A percentile compares a stretch with the other conserved stretches of the same genome.
phyloP scores from a whole-genome alignment of 192 early-diverging fungal genomes.

The Coemansia sp. region DNA sequence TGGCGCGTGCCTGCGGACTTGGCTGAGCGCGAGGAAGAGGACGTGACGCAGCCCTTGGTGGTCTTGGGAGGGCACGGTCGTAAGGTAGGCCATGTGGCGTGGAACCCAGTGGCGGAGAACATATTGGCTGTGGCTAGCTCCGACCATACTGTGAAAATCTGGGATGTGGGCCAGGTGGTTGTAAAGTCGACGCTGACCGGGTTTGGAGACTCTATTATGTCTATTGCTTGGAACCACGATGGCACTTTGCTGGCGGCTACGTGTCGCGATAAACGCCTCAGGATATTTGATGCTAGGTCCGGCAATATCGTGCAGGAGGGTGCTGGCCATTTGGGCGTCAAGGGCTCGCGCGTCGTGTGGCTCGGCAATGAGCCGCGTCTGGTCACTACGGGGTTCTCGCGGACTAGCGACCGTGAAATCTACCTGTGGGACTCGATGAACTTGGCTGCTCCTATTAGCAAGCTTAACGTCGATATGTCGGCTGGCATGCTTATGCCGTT shows the following conservation, averaged over 20 bases:
- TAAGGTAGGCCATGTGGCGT: constrained; percentile 98
- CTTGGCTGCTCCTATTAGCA: constrained; percentile 72
- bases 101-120: constrained; percentile 95
- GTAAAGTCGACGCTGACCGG: constrained; percentile 80
- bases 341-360: constrained; percentile 93
- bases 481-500: constrained; percentile 96
- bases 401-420: constrained; percentile 92
- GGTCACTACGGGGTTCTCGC: constrained; percentile 92
- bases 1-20: constrained; percentile 90
- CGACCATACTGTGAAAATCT: constrained; percentile 86
- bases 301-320: constrained; percentile 79
- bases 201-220: constrained; percentile 90
- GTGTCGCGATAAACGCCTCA: constrained; percentile 95
- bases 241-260: constrained; percentile 85
- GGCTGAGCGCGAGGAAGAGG: constrained; percentile 62
- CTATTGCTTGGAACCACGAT: constrained; percentile 85
- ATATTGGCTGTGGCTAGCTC: constrained; percentile 87
- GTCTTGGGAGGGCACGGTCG: constrained; percentile 84
- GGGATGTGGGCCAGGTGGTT: constrained; percentile 88
- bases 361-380: constrained; percentile 80
- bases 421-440: constrained; percentile 82
- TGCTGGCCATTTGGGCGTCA: constrained; percentile 90
- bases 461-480: constrained; percentile 83
- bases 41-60: constrained; percentile 75
- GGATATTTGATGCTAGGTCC: constrained; percentile 90